Percentiles rank a stretch among this genome's conserved stretches.
Conservation (phyloP, 371 early-diverging fungal species). For the Circinella minor region DNA sequence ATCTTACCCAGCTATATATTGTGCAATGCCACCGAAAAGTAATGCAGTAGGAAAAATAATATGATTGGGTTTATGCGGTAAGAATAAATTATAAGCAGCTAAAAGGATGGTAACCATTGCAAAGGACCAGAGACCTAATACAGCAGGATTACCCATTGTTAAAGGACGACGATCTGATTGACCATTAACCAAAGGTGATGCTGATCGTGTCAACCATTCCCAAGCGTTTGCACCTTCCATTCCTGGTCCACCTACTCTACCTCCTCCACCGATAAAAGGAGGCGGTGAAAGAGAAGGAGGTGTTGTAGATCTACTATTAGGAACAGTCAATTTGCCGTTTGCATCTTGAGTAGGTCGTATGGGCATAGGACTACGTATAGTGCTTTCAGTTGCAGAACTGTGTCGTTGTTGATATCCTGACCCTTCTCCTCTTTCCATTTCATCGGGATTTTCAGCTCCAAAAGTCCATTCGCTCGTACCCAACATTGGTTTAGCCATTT, state of each 20-base stretch:
- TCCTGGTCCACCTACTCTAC: neutral
- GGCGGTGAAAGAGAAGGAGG: neutral
- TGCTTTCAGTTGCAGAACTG: neutral
- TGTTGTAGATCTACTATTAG: neutral
- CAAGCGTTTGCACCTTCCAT: neutral
- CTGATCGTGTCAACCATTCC: slow-evolving; percentile 10
- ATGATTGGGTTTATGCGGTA: slow-evolving; percentile 23
- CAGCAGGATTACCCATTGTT: slow-evolving; percentile 25
- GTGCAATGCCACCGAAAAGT: slow-evolving; percentile 36
- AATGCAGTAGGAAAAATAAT: slow-evolving; percentile 27
- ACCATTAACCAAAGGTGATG: slow-evolving; percentile 19
- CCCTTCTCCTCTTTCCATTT: neutral
- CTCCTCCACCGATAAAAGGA: slow-evolving; percentile 3
- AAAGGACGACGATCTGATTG: slow-evolving; percentile 20
- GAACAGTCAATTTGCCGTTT: slow-evolving; percentile 7
- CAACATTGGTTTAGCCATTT: neutral
- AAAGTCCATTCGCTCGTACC: neutral
- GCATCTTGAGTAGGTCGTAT: slow-evolving; percentile 7
- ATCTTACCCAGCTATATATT: slow-evolving; percentile 28
- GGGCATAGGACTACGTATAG: slow-evolving; percentile 10
- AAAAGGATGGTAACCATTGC: slow-evolving; percentile 28
- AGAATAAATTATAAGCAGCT: slow-evolving; percentile 21
- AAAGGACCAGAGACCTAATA: slow-evolving; percentile 29
- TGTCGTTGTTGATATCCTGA: neutral
- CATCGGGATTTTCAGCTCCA: neutral